Evolutionary conservation across 192 early-diverging fungal species (phyloP).

Genomic region (Entomortierella beljakovae): DNA sequence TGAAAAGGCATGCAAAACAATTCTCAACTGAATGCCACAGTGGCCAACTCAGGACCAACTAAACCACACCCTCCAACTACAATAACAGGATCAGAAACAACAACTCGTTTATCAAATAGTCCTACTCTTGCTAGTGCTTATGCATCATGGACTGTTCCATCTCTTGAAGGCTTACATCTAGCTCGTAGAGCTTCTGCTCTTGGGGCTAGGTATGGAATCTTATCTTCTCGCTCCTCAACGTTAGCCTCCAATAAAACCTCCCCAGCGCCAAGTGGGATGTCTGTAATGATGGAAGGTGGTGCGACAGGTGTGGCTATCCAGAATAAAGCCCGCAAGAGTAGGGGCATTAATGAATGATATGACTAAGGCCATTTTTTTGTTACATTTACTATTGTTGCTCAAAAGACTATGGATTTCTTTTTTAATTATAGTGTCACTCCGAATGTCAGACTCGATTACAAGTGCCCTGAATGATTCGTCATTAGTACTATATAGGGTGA

Average conservation of each 20-base stretch:
- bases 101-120: not conserved
- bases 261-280: conserved; percentile 34
- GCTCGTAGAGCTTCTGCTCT: conserved; percentile 25
- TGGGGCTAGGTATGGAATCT: conserved; percentile 26
- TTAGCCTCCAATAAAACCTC: conserved; percentile 13
- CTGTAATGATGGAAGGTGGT: conserved; percentile 35
- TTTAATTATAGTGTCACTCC: conserved; percentile 26
- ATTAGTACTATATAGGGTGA: conserved; percentile 39
- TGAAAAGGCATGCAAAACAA: conserved; percentile 5
- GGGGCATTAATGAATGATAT: not conserved
- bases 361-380: not conserved
- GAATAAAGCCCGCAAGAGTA: conserved; percentile 36
- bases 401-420: not conserved
- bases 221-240: not conserved
- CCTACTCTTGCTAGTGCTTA: conserved; percentile 4
- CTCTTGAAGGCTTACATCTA: conserved; percentile 28
- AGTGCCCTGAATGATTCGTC: conserved; percentile 34
- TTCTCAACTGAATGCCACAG: conserved; percentile 3
- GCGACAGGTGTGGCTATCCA: conserved; percentile 12
- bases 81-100: not conserved
- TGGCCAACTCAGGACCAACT: not conserved
- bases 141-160: conserved; percentile 37
- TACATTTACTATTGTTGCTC: no score
- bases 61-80: not conserved
- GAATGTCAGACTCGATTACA: conserved; percentile 35